A percentile compares a stretch with the other conserved stretches of the same genome.
Evolutionary conservation across 2,329 filamentous ascomycete species (phyloP).

Genomic region (Lasiodiplodia sp.): DNA sequence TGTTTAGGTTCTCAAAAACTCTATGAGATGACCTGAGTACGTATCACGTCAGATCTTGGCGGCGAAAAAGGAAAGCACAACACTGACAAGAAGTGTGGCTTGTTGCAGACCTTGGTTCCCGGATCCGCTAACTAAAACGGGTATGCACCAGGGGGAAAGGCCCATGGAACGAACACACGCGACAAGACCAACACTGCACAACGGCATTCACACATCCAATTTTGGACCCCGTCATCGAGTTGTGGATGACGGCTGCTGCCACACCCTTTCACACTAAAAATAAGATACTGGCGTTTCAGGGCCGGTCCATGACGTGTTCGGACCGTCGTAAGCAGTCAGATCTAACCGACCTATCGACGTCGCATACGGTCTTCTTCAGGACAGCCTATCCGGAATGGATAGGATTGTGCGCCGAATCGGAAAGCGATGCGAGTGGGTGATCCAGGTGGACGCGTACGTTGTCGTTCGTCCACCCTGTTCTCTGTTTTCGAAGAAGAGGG

Average conservation of each 20-base stretch:
- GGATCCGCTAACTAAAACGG: too few relatives aligned
- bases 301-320: neutral
- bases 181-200: too few relatives aligned
- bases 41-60: neutral
- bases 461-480: neutral
- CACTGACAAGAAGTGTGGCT: too few relatives aligned
- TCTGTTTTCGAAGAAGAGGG: neutral
- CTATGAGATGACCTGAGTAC: neutral
- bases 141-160: too few relatives aligned
- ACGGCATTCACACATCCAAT: too few relatives aligned
- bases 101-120: too few relatives aligned
- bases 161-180: too few relatives aligned
- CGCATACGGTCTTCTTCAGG: neutral
- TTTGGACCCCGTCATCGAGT: too few relatives aligned
- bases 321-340: neutral
- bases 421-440: neutral
- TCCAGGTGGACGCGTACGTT: too few relatives aligned
- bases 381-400: neutral
- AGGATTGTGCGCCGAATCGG: neutral
- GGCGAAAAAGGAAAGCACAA: neutral
- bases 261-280: neutral
- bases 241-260: too few relatives aligned
- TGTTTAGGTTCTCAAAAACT: neutral
- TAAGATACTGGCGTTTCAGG: neutral
- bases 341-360: neutral